Base-by-base conservation (phyloP, 1,284 basidiomycete genomes). In the Ustilago crameri region DNA sequence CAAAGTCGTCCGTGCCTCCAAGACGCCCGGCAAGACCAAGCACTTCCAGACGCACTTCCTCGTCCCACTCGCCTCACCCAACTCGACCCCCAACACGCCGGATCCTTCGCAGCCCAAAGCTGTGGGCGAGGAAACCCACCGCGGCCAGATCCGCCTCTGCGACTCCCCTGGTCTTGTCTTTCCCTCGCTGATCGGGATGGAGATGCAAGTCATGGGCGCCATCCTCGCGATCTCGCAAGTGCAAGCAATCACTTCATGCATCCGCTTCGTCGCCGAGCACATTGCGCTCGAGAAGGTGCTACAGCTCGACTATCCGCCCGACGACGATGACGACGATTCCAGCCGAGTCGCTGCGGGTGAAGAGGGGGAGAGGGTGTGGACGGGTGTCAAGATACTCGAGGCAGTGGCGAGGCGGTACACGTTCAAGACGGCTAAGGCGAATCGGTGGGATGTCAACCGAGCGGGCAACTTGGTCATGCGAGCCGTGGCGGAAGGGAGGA, bases 1-100 rank as follows among this genome's bases (percentile, higher is more conserved):
- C n/a, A 88, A 87, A 50, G 90, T 89, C 80, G 93, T 95, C 1
- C 87, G 90, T 67, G 93, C 93, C 3, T 93, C 91, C 4, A 89
- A 90, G 67, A 95, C 92, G 0, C 93, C 94, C 1, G 94, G 94
- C 59, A 96, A 96, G 87, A 95, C 93, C 2, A 95, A 94, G 84
- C 93, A 95, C 81, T 94, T 93, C 82, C 93, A 95, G 83, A 95
- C 93, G 0, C 70, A 87, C 93, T 47, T 94, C 90, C 82, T 94
- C 91, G 91, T 92, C 90, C 41, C 84, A 86, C 1, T 89, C 91
- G 64, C 87, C 95, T 61, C 90, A 91, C 47, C 87, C 24, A 27
- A 40, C 15, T 42, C 60, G 5, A 94, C 30, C 91, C 92, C 24
- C 91, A 93, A 82, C 93, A 92, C 89, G 1, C 23, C 41, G 20